Conservation (phyloP, 2,329 filamentous ascomycete genomes). For the Phaeoacremonium minimum region DNA sequence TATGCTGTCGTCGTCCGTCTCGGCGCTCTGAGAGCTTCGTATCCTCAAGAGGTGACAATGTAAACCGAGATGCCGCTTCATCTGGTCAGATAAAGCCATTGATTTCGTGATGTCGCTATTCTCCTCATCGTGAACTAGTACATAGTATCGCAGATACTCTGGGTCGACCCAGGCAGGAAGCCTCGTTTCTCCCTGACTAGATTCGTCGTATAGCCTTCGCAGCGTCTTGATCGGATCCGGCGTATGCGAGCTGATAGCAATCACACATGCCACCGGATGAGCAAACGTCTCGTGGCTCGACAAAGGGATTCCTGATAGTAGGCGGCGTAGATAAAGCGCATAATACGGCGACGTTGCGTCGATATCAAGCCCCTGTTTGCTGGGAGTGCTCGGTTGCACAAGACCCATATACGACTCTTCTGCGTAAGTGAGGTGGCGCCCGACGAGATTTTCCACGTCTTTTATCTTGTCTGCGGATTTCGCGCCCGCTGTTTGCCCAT, state of each 20-base stretch:
- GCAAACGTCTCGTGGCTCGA: conserved; percentile 88
- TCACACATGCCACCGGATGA: conserved; percentile 90
- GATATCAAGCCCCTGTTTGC: conserved; percentile 35
- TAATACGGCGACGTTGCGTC: conserved; percentile 73
- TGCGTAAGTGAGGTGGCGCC: conserved; percentile 72
- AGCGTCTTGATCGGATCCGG: conserved; percentile 81
- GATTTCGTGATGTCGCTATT: conserved; percentile 88
- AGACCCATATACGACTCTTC: conserved; percentile 52
- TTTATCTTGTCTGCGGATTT: conserved; percentile 45
- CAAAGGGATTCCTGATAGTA: conserved; percentile 75
- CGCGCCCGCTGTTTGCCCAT: conserved; percentile 19
- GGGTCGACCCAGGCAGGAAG: conserved; percentile 84
- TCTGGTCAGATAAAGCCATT: conserved; percentile 89
- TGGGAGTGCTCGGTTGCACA: conserved; percentile 30
- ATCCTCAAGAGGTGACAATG: conserved; percentile 90
- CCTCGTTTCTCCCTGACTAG: conserved; percentile 69
- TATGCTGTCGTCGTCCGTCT: conserved; percentile 88
- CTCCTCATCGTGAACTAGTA: conserved; percentile 94
- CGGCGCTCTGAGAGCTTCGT: conserved; percentile 77
- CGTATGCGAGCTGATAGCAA: conserved; percentile 90
- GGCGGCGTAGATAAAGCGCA: conserved; percentile 74
- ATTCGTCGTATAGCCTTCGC: conserved; percentile 76
- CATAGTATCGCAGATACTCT: conserved; percentile 93
- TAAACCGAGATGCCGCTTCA: conserved; percentile 97
- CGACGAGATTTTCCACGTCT: conserved; percentile 76